A percentile compares a stretch with the other conserved stretches of the same genome.
Evolutionary conservation across 805 yeast species (phyloP).

Genomic region (Candida xiaguanensis): DNA sequence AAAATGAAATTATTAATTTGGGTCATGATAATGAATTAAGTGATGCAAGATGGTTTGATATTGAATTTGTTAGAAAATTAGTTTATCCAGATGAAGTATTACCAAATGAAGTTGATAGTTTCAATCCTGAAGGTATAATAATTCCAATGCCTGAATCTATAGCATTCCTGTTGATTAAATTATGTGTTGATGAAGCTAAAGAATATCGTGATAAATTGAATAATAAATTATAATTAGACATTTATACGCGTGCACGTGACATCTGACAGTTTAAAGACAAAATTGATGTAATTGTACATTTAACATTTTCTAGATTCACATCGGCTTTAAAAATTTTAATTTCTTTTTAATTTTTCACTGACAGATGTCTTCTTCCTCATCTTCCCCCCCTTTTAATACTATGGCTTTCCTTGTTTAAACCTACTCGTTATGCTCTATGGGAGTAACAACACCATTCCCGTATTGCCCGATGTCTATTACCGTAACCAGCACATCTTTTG

Average conservation of each 20-base stretch:
- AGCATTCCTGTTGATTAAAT: constrained; percentile 41
- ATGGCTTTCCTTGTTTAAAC: no score
- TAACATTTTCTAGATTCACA: no score
- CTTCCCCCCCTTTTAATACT: no score
- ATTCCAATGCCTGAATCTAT: constrained; percentile 44
- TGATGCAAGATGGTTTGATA: constrained; percentile 84
- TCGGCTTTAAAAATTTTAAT: background rate
- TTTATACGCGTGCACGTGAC: background rate
- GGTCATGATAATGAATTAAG: constrained; percentile 82
- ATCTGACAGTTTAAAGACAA: no score
- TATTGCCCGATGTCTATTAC: no score
- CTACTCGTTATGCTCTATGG: no score
- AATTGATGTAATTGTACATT: no score
- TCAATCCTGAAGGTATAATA: constrained; percentile 33
- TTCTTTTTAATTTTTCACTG: background rate
- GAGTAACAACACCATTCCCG: no score
- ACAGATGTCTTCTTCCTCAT: background rate
- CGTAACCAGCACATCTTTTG: no score
- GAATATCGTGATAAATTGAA: background rate
- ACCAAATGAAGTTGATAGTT: constrained; percentile 16
- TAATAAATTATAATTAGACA: background rate
- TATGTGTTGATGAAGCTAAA: constrained; percentile 28
- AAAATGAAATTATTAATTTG: constrained; percentile 60
- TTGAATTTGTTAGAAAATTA: constrained; percentile 45
- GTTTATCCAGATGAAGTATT: constrained; percentile 15